Percentiles rank a stretch among this genome's conserved stretches.
Evolutionary conservation across 1,139 yeast species (phyloP).

Genomic region (Candida neerlandica): DNA sequence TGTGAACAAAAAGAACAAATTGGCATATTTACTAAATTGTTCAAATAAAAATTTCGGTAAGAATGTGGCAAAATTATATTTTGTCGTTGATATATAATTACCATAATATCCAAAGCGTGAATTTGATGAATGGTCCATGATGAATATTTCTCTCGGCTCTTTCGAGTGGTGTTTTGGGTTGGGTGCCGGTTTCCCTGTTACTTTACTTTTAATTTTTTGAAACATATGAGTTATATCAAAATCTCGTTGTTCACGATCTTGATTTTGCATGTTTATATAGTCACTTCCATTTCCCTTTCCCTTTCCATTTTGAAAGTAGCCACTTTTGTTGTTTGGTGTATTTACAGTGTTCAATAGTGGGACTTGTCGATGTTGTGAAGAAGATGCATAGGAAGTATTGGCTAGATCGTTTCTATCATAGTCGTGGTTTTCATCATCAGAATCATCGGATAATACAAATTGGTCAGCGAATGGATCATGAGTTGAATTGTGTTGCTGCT

Average conservation of each 20-base stretch:
- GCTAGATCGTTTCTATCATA: slow-evolving; percentile 2
- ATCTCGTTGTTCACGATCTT: slow-evolving; percentile 25
- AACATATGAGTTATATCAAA: slow-evolving; percentile 63
- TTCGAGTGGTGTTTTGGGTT: slow-evolving; percentile 7
- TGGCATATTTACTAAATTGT: slow-evolving; percentile 96
- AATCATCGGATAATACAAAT: slow-evolving; percentile 39
- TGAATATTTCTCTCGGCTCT: slow-evolving; percentile 66
- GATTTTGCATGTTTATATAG: slow-evolving; percentile 27
- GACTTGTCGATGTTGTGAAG: slow-evolving; percentile 21
- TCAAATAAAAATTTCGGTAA: slow-evolving; percentile 93
- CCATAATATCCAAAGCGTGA: slow-evolving; percentile 61
- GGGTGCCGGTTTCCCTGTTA: slow-evolving; percentile 10
- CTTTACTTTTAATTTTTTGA: slow-evolving; percentile 18
- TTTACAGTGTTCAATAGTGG: slow-evolving; percentile 28
- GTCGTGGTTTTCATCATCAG: slow-evolving; percentile 18
- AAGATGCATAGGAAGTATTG: slow-evolving; percentile 7
- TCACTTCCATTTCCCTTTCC: slow-evolving; percentile 13
- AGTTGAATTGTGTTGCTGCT: slow-evolving; percentile 8
- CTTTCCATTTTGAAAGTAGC: slow-evolving; percentile 5
- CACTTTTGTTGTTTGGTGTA: slow-evolving; percentile 8
- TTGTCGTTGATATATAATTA: slow-evolving; percentile 94
- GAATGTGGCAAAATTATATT: slow-evolving; percentile 91
- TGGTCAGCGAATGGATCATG: slow-evolving; percentile 26
- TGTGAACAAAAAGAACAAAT: slow-evolving; percentile 89
- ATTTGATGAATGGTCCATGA: slow-evolving; percentile 65